Evolutionary conservation across 2,329 filamentous ascomycete species (phyloP).

Genomic region (Dactylella cylindrospora): DNA sequence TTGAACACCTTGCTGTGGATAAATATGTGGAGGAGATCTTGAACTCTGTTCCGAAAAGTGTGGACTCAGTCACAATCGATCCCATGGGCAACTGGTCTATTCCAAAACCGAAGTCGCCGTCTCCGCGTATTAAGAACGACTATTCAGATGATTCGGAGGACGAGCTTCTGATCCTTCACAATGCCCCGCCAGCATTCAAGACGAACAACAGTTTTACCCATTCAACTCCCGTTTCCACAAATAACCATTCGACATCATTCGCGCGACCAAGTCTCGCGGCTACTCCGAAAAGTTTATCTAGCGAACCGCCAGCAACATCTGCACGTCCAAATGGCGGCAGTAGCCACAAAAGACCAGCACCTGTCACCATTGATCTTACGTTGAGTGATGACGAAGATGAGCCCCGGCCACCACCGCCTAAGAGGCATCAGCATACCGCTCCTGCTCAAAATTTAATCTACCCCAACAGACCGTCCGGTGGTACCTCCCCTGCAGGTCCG

Average conservation of each 20-base stretch:
- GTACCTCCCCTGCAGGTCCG: constrained; percentile 12
- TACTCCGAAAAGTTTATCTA: constrained; percentile 51
- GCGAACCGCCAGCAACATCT: constrained; percentile 29
- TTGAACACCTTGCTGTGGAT: constrained; percentile 80
- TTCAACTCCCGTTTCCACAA: constrained; percentile 14
- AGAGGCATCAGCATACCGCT: constrained; percentile 54
- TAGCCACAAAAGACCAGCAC: constrained; percentile 58
- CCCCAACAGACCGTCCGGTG: constrained; percentile 49
- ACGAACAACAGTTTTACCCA: constrained; percentile 50
- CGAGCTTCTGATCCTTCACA: constrained; percentile 42
- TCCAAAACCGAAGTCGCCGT: constrained; percentile 49
- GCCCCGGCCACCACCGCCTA: constrained; percentile 55
- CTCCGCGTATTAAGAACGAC: constrained; percentile 30
- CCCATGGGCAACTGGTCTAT: constrained; percentile 76
- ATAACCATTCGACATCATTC: constrained; percentile 13
- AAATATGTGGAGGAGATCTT: constrained; percentile 92
- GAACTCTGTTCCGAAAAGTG: constrained; percentile 66
- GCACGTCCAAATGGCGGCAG: constrained; percentile 21
- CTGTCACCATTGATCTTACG: constrained; percentile 64
- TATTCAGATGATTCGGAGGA: constrained; percentile 23
- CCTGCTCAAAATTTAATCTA: constrained; percentile 32
- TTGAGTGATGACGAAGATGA: constrained; percentile 60
- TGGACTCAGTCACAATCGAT: constrained; percentile 87
- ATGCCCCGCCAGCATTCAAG: constrained; percentile 32
- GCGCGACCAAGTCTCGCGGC: constrained; percentile 10